These are phyloP conservation scores for Chiua virens DNA, from an alignment of 768 basidiomycete species.

Conservation along the genomic window DNA sequence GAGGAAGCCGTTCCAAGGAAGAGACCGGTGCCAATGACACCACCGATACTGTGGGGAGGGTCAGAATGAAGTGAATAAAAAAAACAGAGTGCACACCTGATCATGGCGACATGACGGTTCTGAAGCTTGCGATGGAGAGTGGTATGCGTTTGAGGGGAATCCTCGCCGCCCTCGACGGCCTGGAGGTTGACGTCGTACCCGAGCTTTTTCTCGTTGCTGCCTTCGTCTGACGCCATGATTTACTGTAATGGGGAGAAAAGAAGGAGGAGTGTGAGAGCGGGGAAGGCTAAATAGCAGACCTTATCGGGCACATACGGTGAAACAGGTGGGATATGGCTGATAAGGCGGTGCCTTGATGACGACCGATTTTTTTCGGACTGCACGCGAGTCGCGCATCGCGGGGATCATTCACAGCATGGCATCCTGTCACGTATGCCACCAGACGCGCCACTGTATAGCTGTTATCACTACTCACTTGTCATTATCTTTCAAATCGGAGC, in stretches of 20 bases:
- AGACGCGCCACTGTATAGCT: no score
- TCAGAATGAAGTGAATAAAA: no score
- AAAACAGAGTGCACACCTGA: slow-evolving; percentile 17
- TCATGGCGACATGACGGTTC: slow-evolving; percentile 38
- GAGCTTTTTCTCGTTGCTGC: not conserved
- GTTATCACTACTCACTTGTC: no score
- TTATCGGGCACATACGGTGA: no score
- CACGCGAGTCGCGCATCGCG: no score
- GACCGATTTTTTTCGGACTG: no score
- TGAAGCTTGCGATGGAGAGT: slow-evolving; percentile 30
- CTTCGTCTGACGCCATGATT: slow-evolving; percentile 11
- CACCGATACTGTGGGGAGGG: slow-evolving; percentile 23
- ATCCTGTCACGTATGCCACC: no score
- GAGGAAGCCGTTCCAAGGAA: slow-evolving; percentile 36
- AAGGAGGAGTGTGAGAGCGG: not conserved
- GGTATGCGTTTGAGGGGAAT: not conserved
- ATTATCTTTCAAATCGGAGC: no score
- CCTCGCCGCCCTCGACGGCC: slow-evolving; percentile 10
- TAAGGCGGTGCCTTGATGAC: no score
- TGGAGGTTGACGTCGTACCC: slow-evolving; percentile 2
- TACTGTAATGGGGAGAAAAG: not conserved
- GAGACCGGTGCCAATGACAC: slow-evolving; percentile 44
- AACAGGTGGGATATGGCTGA: no score
- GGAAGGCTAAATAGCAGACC: not conserved
- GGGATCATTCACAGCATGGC: no score